A percentile compares a stretch with the other conserved stretches of the same genome.
phyloP scores from a whole-genome alignment of 257 asterid genomes.

The Capsicum pubescens region DNA sequence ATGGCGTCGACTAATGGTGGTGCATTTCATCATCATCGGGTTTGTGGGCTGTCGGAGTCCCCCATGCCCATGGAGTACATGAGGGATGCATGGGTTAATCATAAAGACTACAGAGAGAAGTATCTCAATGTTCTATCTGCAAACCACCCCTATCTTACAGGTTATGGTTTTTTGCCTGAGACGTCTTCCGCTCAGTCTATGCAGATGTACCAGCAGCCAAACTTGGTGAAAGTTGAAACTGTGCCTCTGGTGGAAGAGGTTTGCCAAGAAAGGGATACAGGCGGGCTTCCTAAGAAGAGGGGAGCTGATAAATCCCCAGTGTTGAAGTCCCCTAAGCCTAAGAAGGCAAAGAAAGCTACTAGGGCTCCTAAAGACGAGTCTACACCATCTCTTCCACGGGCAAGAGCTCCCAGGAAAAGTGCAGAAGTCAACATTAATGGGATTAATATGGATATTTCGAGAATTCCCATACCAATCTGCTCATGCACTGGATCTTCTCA shows the following conservation, averaged over 20 bases:
- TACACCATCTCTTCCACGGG: conserved; percentile 47
- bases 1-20: conserved; percentile 67
- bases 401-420: conserved; percentile 75
- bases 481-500: conserved; percentile 87
- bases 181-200: conserved; percentile 58
- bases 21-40: conserved; percentile 66
- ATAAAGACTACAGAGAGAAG: conserved; percentile 48
- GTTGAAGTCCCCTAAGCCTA: conserved; percentile 53
- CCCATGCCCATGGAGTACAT: conserved; percentile 48
- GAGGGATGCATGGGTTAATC: conserved; percentile 57
- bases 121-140: conserved; percentile 47
- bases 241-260: conserved; percentile 45
- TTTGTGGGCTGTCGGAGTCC: conserved; percentile 60
- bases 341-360: conserved; percentile 65
- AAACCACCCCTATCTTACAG: conserved; percentile 48
- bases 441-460: conserved; percentile 70
- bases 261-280: conserved; percentile 54
- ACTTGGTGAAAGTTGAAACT: conserved; percentile 44
- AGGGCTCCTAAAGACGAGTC: conserved; percentile 51
- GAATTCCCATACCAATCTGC: conserved; percentile 75
- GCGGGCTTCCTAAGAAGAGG: conserved; percentile 57
- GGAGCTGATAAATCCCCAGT: conserved; percentile 45
- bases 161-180: conserved; percentile 61
- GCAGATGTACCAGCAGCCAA: conserved; percentile 51
- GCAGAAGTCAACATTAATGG: conserved; percentile 81